A percentile compares a stretch with the other conserved stretches of the same genome.
phyloP scores from a whole-genome alignment of 2,329 filamentous ascomycete genomes.

The Aurifilum marmelostoma region DNA sequence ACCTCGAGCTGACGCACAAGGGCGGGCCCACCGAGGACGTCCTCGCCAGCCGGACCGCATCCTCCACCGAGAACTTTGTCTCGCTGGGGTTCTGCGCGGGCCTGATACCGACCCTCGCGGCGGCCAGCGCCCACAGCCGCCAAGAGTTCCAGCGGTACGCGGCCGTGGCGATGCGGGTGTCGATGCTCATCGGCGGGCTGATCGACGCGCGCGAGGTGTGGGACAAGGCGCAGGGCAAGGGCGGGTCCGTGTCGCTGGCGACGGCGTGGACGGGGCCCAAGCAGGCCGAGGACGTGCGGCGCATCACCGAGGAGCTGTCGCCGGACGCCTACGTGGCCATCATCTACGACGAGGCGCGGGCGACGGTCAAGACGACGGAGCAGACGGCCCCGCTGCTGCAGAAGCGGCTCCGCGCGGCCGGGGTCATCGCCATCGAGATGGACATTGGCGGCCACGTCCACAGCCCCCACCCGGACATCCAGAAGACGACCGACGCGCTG shows the following conservation, averaged over 20 bases:
- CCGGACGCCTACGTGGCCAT: slow-evolving; percentile 20
- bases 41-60: no score
- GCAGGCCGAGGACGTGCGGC: slow-evolving; percentile 28
- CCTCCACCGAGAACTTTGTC: no score
- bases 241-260: slow-evolving; percentile 35
- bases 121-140: slow-evolving; percentile 36
- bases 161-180: slow-evolving; percentile 43
- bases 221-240: slow-evolving; percentile 30
- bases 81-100: slow-evolving; percentile 45
- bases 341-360: slow-evolving; percentile 41
- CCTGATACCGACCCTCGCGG: slow-evolving; percentile 42
- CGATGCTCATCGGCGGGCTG: slow-evolving; percentile 41
- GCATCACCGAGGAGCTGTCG: slow-evolving; percentile 17
- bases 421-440: slow-evolving; percentile 37
- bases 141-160: slow-evolving; percentile 41
- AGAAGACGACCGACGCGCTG: slow-evolving; percentile 29
- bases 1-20: slow-evolving; percentile 23
- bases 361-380: slow-evolving; percentile 40
- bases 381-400: slow-evolving; percentile 29
- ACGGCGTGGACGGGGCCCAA: slow-evolving; percentile 32
- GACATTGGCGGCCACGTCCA: slow-evolving; percentile 42
- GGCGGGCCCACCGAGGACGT: slow-evolving; percentile 25
- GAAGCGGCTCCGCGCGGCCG: slow-evolving; percentile 34
- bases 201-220: slow-evolving; percentile 40
- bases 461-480: slow-evolving; percentile 18